phyloP scores from a whole-genome alignment of 306 rosid species.

The Myrica gale region DNA sequence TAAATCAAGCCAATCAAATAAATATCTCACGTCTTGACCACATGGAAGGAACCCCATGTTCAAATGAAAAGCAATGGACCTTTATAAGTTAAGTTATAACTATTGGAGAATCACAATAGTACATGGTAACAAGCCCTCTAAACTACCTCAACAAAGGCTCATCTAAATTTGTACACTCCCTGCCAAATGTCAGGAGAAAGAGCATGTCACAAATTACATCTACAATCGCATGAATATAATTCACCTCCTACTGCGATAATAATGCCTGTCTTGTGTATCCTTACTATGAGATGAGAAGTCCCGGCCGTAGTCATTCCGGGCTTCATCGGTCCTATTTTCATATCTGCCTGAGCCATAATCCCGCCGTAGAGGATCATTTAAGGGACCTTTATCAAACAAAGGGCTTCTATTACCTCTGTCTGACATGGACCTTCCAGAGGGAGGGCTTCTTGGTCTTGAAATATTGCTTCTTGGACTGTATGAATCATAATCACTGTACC shows the following conservation, averaged over 20 bases:
- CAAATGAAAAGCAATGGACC: not conserved
- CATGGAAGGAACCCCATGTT: not conserved
- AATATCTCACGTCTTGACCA: not conserved
- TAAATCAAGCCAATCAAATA: not conserved
- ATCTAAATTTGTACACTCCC: conserved; percentile 36
- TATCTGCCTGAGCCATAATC: conserved; percentile 38
- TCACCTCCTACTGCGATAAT: conserved; percentile 55
- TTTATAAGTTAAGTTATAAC: not conserved
- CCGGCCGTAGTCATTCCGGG: conserved; percentile 35
- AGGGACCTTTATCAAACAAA: conserved; percentile 42
- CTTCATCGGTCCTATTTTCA: conserved; percentile 34
- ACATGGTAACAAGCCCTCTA: conserved; percentile 26
- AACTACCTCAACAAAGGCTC: conserved; percentile 15
- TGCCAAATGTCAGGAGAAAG: not conserved
- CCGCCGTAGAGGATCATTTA: conserved; percentile 23
- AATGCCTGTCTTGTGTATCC: conserved; percentile 44
- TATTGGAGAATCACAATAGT: conserved; percentile 9
- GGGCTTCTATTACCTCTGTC: conserved; percentile 63
- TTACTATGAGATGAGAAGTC: conserved; percentile 33
- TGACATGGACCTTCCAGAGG: conserved; percentile 34
- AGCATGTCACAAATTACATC: conserved; percentile 21
- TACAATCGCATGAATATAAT: conserved; percentile 6
- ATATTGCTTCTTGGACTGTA: conserved; percentile 22
- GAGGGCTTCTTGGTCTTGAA: conserved; percentile 40
- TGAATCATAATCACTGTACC: conserved; percentile 49